Percentiles rank a stretch among this genome's conserved stretches.
Evolutionary conservation across 2,329 filamentous ascomycete genomes (phyloP).

Genomic region (Colletotrichum karsti): DNA sequence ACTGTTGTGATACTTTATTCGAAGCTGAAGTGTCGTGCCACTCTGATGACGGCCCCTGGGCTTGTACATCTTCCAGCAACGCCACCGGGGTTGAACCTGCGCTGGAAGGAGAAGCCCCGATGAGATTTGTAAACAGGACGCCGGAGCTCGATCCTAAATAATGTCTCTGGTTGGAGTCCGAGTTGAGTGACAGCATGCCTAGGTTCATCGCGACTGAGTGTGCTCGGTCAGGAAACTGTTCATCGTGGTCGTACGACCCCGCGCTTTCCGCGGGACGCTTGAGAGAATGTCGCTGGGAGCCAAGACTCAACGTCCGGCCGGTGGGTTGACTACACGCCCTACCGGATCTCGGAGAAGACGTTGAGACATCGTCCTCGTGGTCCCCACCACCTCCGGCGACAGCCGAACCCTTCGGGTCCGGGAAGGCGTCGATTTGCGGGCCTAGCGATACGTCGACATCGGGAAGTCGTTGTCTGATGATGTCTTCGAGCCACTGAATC

Average conservation of each 20-base stretch:
- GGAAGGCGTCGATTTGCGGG: conserved; percentile 34
- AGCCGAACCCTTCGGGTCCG: conserved; percentile 24
- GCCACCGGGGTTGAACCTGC: not conserved
- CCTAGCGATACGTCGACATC: conserved; percentile 39
- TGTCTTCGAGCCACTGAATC: conserved; percentile 43
- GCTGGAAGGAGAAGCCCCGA: conserved; percentile 32
- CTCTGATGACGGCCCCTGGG: conserved; percentile 14
- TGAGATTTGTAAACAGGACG: conserved; percentile 40
- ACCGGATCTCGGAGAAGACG: conserved; percentile 9
- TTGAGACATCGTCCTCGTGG: conserved; percentile 10
- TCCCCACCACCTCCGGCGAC: conserved; percentile 10
- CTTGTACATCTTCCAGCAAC: conserved; percentile 18
- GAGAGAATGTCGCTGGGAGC: not conserved
- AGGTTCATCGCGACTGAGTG: conserved; percentile 43
- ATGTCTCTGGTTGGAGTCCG: conserved; percentile 45
- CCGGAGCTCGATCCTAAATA: conserved; percentile 48
- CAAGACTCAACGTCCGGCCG: not conserved
- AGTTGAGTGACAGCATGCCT: conserved; percentile 46
- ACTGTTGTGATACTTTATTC: conserved; percentile 16
- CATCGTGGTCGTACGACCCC: conserved; percentile 53
- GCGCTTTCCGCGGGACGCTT: conserved; percentile 13
- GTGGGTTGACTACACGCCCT: not conserved
- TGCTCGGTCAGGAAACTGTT: conserved; percentile 60
- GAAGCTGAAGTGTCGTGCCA: conserved; percentile 1
- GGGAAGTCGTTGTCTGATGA: conserved; percentile 36